phyloP scores from a whole-genome alignment of 495 filamentous ascomycete species.

The Tuber microsphaerosporum region DNA sequence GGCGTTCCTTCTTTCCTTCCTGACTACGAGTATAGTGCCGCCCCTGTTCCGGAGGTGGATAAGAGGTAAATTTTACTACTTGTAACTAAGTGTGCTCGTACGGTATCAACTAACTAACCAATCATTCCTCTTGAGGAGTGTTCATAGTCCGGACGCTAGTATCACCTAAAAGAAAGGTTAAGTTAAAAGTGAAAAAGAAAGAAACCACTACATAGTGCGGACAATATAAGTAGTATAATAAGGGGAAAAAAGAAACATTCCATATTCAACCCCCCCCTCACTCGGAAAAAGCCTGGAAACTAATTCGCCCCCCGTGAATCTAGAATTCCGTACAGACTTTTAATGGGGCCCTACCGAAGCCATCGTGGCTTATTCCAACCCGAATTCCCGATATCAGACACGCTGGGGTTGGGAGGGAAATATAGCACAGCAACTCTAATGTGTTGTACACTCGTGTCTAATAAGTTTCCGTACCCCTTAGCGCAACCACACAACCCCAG shows the following conservation, averaged over 20 bases:
- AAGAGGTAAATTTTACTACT: background rate
- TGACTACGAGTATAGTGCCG: background rate
- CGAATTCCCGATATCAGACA: background rate
- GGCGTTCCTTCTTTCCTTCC: background rate
- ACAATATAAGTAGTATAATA: no score
- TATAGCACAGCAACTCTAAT: background rate
- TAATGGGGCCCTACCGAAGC: background rate
- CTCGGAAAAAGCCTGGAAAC: background rate
- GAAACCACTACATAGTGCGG: background rate
- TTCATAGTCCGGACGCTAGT: background rate
- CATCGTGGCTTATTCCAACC: background rate
- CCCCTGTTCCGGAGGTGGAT: background rate
- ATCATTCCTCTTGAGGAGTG: background rate
- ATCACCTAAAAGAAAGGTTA: background rate
- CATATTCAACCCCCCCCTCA: background rate
- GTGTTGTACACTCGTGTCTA: no score
- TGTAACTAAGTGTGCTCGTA: background rate
- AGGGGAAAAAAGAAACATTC: background rate
- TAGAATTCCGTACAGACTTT: background rate
- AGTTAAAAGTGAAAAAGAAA: background rate
- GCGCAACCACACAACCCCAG: no score
- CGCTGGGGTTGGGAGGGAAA: background rate
- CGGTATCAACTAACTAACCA: background rate
- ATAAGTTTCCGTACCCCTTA: no score
- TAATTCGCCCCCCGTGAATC: background rate